Percentiles rank a stretch among this genome's conserved stretches.
Evolutionary conservation across 148 eudicot genomes (phyloP).

Genomic region (Rhododendron griersonianum): DNA sequence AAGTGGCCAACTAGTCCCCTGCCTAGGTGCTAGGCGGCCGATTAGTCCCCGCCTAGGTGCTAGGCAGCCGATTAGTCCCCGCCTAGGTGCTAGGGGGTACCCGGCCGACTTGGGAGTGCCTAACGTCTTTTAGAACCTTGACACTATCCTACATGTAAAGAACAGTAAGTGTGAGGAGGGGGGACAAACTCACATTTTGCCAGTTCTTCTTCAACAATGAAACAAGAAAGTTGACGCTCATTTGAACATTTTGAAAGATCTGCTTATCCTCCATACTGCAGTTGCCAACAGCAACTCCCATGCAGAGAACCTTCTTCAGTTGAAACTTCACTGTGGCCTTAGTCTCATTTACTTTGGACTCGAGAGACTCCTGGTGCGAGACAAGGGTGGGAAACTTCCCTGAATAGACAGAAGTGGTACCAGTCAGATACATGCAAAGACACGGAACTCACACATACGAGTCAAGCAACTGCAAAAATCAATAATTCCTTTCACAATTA

Average conservation of each 20-base stretch:
- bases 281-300: conserved; percentile 81
- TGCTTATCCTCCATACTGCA: conserved; percentile 71
- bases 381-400: conserved; percentile 76
- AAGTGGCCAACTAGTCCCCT: too few relatives aligned
- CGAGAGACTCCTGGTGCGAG: conserved; percentile 60
- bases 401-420: conserved; percentile 16
- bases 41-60: too few relatives aligned
- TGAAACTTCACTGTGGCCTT: conserved; percentile 74
- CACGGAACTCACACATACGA: neutral
- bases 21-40: too few relatives aligned
- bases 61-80: too few relatives aligned
- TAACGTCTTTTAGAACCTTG: too few relatives aligned
- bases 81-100: too few relatives aligned
- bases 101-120: too few relatives aligned
- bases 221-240: conserved; percentile 75
- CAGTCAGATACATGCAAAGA: conserved; percentile 2
- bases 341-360: conserved; percentile 55
- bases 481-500: neutral
- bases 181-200: conserved; percentile 55
- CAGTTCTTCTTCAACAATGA: conserved; percentile 76
- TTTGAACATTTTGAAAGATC: conserved; percentile 66
- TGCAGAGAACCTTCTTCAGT: conserved; percentile 71
- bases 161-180: neutral
- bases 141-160: neutral
- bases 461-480: neutral